Percentiles rank a stretch among this genome's conserved stretches.
These are phyloP conservation scores for Microstegium vimineum DNA, from an alignment of 176 grass and related monocot species.

Conservation along the genomic window DNA sequence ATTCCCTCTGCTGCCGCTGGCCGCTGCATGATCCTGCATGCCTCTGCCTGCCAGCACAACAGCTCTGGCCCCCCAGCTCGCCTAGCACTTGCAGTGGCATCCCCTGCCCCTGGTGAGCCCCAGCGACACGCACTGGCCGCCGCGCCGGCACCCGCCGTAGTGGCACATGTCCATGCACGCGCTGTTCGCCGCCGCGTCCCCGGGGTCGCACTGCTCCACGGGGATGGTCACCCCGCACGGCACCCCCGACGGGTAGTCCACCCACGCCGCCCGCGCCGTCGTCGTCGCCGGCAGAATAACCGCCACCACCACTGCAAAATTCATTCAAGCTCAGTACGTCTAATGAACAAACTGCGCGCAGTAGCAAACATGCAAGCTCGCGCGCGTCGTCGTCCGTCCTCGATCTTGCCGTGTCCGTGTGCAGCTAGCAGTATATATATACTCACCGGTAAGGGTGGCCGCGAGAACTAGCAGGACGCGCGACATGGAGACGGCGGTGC, in stretches of 20 bases:
- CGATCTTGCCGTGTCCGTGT: too few relatives aligned
- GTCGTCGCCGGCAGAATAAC: neutral
- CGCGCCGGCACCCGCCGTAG: conserved; percentile 59
- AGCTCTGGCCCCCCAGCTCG: neutral
- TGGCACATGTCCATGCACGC: conserved; percentile 75
- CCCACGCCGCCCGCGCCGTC: conserved; percentile 43
- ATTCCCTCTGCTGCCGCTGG: neutral
- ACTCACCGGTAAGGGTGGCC: conserved; percentile 22
- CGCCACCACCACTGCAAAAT: neutral
- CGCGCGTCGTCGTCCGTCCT: too few relatives aligned
- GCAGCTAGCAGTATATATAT: too few relatives aligned
- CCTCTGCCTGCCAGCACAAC: neutral
- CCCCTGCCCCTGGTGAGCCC: conserved; percentile 19
- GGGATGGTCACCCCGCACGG: conserved; percentile 51
- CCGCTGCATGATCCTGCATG: neutral
- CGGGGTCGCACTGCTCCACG: conserved; percentile 58
- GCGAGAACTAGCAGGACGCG: conserved; percentile 12
- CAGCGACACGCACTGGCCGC: conserved; percentile 47
- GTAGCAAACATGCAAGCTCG: too few relatives aligned
- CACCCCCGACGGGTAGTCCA: conserved; percentile 59
- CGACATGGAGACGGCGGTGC: neutral
- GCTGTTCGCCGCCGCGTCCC: conserved; percentile 46
- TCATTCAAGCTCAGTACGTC: too few relatives aligned
- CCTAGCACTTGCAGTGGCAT: conserved; percentile 54
- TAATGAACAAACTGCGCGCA: too few relatives aligned